These are phyloP conservation scores for Hypoxylon cercidicola DNA, from an alignment of 495 filamentous ascomycete genomes.

Conservation along the genomic window DNA sequence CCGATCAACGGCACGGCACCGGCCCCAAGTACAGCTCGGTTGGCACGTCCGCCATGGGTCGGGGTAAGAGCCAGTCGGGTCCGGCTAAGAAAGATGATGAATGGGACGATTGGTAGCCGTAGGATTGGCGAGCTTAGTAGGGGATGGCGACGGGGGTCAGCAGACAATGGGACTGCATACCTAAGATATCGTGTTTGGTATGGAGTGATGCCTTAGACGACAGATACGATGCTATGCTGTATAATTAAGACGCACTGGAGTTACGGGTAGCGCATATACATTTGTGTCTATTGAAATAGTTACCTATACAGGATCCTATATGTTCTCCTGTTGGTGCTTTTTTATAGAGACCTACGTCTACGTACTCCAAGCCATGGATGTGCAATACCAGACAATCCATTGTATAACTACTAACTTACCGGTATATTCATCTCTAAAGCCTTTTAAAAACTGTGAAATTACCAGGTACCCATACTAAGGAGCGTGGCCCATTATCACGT, in stretches of 20 bases:
- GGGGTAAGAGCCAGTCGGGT: slow-evolving; percentile 48
- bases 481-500: slow-evolving; percentile 19
- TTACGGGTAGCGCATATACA: slow-evolving; percentile 36
- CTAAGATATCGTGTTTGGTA: not conserved
- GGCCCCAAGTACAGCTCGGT: slow-evolving; percentile 61
- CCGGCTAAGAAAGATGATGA: slow-evolving; percentile 63
- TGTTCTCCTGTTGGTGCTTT: too few species aligned
- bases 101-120: slow-evolving; percentile 72
- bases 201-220: slow-evolving; percentile 31
- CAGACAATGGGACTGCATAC: not conserved
- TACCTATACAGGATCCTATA: too few species aligned
- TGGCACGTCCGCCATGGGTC: slow-evolving; percentile 75
- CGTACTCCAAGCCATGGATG: too few species aligned
- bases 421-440: too few species aligned
- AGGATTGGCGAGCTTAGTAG: not conserved
- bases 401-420: too few species aligned
- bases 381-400: too few species aligned
- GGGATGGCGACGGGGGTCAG: not conserved
- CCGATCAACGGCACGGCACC: slow-evolving; percentile 55
- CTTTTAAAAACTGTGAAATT: too few species aligned
- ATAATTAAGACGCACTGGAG: slow-evolving; percentile 36
- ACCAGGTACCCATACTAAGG: too few species aligned
- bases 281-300: slow-evolving; percentile 3
- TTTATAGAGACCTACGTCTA: too few species aligned
- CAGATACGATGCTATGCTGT: slow-evolving; percentile 38